Conservation (phyloP, 441 rosid species). For the Omphalea diandra region DNA sequence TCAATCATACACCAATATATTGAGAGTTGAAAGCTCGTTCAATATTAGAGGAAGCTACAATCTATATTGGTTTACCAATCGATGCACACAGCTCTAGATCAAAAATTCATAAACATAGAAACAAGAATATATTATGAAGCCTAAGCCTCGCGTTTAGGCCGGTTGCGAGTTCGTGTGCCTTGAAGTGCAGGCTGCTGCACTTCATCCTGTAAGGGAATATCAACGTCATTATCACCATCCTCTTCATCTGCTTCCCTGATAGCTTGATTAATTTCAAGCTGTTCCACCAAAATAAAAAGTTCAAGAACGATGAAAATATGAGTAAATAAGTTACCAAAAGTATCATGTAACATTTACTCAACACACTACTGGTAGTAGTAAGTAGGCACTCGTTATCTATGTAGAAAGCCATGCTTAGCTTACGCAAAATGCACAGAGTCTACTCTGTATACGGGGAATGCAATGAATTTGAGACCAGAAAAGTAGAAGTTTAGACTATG, state of each 20-base stretch:
- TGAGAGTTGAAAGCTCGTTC: neutral
- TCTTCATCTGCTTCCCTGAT: constrained; percentile 49
- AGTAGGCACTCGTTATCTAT: too few relatives aligned
- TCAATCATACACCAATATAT: neutral
- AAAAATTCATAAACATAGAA: neutral
- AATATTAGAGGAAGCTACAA: neutral
- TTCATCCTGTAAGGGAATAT: constrained; percentile 42
- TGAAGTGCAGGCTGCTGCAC: constrained; percentile 46
- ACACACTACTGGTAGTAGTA: too few relatives aligned
- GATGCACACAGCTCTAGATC: too few relatives aligned
- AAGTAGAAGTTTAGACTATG: too few relatives aligned
- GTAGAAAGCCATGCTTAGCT: too few relatives aligned
- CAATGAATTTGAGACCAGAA: too few relatives aligned
- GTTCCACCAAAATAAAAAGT: constrained; percentile 13
- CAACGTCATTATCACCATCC: constrained; percentile 28
- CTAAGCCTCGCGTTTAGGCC: constrained; percentile 73
- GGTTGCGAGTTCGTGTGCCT: constrained; percentile 48
- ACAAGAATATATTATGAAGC: neutral
- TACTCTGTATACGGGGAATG: too few relatives aligned
- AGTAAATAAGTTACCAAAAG: too few relatives aligned
- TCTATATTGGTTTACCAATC: neutral
- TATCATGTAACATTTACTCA: too few relatives aligned
- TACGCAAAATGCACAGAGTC: too few relatives aligned
- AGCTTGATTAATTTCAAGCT: constrained; percentile 69
- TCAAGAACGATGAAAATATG: too few relatives aligned